A percentile compares a stretch with the other conserved stretches of the same genome.
Evolutionary conservation across 2,329 filamentous ascomycete species (phyloP).

Genomic region (Didymella exigua): DNA sequence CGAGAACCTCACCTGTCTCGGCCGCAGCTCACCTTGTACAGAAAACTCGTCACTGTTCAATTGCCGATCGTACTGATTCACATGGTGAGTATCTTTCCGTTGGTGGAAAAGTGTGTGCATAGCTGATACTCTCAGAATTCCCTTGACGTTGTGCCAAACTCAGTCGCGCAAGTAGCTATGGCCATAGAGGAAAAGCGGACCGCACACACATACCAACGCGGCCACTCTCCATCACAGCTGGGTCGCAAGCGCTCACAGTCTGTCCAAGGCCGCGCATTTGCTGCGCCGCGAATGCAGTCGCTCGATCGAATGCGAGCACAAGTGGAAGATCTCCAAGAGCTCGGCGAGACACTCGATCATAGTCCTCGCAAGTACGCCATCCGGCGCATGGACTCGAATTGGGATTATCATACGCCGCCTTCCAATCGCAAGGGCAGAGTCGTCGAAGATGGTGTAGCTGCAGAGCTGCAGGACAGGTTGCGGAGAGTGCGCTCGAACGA

Average conservation of each 20-base stretch:
- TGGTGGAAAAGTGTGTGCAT: neutral
- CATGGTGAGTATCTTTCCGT: slow-evolving; percentile 47
- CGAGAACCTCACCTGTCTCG: neutral
- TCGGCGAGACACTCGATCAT: slow-evolving; percentile 50
- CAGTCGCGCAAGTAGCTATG: slow-evolving; percentile 60
- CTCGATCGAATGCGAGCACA: slow-evolving; percentile 54
- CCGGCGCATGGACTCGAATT: slow-evolving; percentile 33
- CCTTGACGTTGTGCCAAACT: slow-evolving; percentile 61
- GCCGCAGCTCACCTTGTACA: slow-evolving; percentile 29
- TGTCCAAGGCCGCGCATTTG: slow-evolving; percentile 59
- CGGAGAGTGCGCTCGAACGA: slow-evolving; percentile 43
- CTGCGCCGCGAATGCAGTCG: slow-evolving; percentile 58
- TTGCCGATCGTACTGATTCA: slow-evolving; percentile 62
- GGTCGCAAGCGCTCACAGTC: slow-evolving; percentile 46
- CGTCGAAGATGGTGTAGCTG: slow-evolving; percentile 36
- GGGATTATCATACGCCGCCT: slow-evolving; percentile 43
- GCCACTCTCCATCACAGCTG: slow-evolving; percentile 35
- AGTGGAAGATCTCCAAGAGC: slow-evolving; percentile 49
- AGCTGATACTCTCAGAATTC: slow-evolving; percentile 52
- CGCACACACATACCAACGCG: slow-evolving; percentile 26
- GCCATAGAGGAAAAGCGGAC: slow-evolving; percentile 59
- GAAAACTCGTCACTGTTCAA: slow-evolving; percentile 59
- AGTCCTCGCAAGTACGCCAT: slow-evolving; percentile 52
- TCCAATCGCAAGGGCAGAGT: slow-evolving; percentile 44
- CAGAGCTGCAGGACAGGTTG: slow-evolving; percentile 37